Evolutionary conservation across 1,139 yeast genomes (phyloP).

Genomic region (Chernovozyma sophiae-reginae): DNA sequence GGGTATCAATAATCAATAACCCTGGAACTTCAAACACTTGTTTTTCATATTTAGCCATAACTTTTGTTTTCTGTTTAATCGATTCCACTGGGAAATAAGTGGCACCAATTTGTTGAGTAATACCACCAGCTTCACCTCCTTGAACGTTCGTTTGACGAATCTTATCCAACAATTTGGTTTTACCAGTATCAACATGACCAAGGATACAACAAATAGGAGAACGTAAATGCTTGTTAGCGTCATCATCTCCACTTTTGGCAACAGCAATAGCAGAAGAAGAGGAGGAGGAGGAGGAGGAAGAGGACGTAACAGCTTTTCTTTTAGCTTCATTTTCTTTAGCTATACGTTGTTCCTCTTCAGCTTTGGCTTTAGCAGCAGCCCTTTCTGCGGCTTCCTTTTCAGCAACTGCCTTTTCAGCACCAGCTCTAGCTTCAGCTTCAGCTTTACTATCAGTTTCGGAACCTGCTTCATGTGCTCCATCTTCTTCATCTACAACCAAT

Average conservation of each 20-base stretch:
- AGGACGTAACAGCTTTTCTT: conserved; percentile 20
- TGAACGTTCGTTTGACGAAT: conserved; percentile 98
- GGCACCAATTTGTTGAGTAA: conserved; percentile 99
- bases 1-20: conserved; percentile 91
- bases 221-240: conserved; percentile 50
- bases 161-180: conserved; percentile 92
- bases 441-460: conserved; percentile 14
- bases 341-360: conserved; percentile 15
- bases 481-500: conserved; percentile 10
- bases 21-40: conserved; percentile 95
- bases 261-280: conserved; percentile 10
- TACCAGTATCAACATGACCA: conserved; percentile 99
- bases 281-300: conserved; percentile 10
- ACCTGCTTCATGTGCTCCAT: conserved; percentile 11
- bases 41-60: conserved; percentile 83
- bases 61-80: conserved; percentile 83
- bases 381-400: conserved; percentile 11
- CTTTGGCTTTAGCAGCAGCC: conserved; percentile 17
- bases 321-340: conserved; percentile 22
- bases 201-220: conserved; percentile 98
- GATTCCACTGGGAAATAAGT: conserved; percentile 98
- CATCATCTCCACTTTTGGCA: conserved; percentile 21
- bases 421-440: conserved; percentile 21
- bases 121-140: conserved; percentile 99
- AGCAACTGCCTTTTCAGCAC: conserved; percentile 19